A percentile compares a stretch with the other conserved stretches of the same genome.
phyloP scores from a whole-genome alignment of 129 eudicot species.

The Logfia minima region DNA sequence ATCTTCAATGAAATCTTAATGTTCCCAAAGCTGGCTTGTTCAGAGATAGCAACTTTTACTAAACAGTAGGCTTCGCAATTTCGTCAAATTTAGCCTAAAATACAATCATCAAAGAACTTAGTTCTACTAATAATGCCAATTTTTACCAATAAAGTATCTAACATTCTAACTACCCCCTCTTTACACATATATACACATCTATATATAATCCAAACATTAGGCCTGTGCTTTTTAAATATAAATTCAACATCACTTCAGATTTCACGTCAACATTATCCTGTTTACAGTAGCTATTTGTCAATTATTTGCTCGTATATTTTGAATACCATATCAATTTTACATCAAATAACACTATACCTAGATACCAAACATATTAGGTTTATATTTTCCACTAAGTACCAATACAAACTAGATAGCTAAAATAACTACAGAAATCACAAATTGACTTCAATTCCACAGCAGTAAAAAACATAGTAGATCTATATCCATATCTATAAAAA shows the following conservation, averaged over 20 bases:
- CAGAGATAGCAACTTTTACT: conserved; percentile 5
- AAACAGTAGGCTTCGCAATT: neutral
- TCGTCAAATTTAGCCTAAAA: conserved; percentile 29
- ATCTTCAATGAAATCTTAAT: conserved; percentile 26
- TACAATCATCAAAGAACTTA: conserved; percentile 10
- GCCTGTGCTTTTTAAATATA: neutral
- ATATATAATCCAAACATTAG: neutral
- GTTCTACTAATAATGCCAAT: neutral
- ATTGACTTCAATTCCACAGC: conserved; percentile 8
- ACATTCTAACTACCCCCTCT: neutral
- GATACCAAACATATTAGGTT: neutral
- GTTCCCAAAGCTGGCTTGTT: conserved; percentile 7
- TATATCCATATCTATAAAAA: neutral
- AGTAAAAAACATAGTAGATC: conserved; percentile 10
- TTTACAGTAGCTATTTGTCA: neutral
- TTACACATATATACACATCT: neutral
- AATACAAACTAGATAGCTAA: conserved; percentile 10
- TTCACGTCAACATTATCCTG: conserved; percentile 11
- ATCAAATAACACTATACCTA: conserved; percentile 2
- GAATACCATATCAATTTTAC: conserved; percentile 16
- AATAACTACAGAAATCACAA: conserved; percentile 4
- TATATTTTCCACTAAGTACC: conserved; percentile 19
- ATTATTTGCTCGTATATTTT: neutral
- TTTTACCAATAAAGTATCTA: neutral
- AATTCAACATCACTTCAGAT: conserved; percentile 8